phyloP scores from a whole-genome alignment of 805 yeast species.

The Yarrowia porcina region DNA sequence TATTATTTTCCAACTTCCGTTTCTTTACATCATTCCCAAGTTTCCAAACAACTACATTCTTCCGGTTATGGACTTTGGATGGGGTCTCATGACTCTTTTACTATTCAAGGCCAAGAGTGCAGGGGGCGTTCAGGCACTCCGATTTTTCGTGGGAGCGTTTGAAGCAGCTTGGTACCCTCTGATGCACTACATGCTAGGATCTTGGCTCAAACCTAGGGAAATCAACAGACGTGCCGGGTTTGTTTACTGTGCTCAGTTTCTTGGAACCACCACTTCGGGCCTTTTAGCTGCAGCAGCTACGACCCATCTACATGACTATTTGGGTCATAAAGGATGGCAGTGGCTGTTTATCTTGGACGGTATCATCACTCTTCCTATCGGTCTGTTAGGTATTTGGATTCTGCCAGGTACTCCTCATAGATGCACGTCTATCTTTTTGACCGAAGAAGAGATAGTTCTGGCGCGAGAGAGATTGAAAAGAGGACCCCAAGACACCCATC shows the following conservation, averaged over 20 bases:
- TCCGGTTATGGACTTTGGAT: constrained; percentile 35
- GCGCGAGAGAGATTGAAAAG: constrained; percentile 28
- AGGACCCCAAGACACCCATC: constrained; percentile 17
- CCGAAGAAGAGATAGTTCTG: constrained; percentile 34
- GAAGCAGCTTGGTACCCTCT: constrained; percentile 37
- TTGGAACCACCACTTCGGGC: constrained; percentile 62
- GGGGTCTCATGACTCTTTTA: constrained; percentile 33
- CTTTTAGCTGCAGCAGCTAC: constrained; percentile 57
- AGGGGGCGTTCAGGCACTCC: constrained; percentile 33
- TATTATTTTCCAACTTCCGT: constrained; percentile 37
- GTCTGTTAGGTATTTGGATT: constrained; percentile 42
- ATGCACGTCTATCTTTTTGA: constrained; percentile 33
- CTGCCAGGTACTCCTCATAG: constrained; percentile 53
- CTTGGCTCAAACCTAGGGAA: constrained; percentile 37
- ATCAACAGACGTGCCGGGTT: constrained; percentile 38
- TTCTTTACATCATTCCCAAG: constrained; percentile 33
- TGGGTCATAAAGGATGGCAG: constrained; percentile 51
- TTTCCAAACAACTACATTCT: constrained; percentile 35
- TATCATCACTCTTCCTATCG: constrained; percentile 43
- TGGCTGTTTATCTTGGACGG: constrained; percentile 69
- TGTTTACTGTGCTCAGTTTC: constrained; percentile 37
- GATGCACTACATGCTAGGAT: constrained; percentile 33
- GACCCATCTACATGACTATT: constrained; percentile 46
- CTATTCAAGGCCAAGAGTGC: constrained; percentile 32
- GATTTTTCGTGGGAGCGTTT: constrained; percentile 38